phyloP scores from a whole-genome alignment of 176 grass and related monocot species.

The Zea luxurians region DNA sequence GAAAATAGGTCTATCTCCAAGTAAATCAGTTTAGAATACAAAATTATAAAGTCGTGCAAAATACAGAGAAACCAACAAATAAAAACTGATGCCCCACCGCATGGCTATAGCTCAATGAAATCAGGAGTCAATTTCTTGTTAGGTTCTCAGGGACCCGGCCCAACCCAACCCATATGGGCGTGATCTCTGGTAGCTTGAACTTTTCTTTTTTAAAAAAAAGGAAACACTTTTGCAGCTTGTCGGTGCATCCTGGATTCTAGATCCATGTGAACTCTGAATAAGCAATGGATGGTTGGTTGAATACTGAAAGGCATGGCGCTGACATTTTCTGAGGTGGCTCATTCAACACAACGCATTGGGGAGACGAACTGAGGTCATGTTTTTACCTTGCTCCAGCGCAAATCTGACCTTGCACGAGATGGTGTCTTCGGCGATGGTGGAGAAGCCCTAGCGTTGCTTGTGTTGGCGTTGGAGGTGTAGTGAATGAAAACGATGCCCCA shows the following conservation, averaged over 20 bases:
- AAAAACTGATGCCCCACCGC: too few relatives aligned
- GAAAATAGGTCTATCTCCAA: too few relatives aligned
- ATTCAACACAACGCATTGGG: background rate
- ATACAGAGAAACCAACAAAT: too few relatives aligned
- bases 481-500: too few relatives aligned
- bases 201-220: too few relatives aligned
- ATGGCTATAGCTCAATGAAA: too few relatives aligned
- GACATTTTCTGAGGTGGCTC: background rate
- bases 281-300: background rate
- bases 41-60: too few relatives aligned
- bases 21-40: too few relatives aligned
- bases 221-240: background rate
- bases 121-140: constrained; percentile 9
- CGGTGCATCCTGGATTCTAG: background rate
- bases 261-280: constrained; percentile 27
- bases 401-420: too few relatives aligned
- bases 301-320: background rate
- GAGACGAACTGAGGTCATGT: background rate
- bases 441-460: too few relatives aligned
- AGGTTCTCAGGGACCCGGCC: background rate
- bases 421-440: too few relatives aligned
- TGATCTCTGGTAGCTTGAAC: background rate
- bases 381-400: background rate
- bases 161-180: background rate
- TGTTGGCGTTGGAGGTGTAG: too few relatives aligned